Base-by-base conservation (phyloP, 176 grass and related monocot species). In the Olyra latifolia region DNA sequence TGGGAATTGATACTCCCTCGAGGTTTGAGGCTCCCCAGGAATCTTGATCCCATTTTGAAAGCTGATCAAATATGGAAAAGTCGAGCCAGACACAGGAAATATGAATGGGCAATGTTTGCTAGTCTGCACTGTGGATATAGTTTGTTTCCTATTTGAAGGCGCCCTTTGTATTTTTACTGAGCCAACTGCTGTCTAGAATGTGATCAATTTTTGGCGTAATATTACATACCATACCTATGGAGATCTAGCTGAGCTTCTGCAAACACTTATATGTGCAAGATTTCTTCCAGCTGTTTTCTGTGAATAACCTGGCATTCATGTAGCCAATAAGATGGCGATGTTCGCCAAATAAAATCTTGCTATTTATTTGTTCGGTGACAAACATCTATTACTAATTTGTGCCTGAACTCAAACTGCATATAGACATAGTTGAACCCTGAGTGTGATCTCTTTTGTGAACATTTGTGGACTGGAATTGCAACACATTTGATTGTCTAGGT, bases 1-100 rank as follows among this genome's bases (percentile, higher is more conserved):
- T 93, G 91, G 96, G 96, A 69, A 99, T 99, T 6, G 90, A 91
- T 80, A 86, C 90, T 47, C 96, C 96, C 12, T 78, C 88, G 29
- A 92, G 93, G 82, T 99, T 99, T 30, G 93, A 95, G 67, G 81
- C 92, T 78, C 86, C 96, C 27, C 82, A 84, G 63, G 96, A 99
- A 82, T 85, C 91, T 60, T 95, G 80, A 82, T 71, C 56, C 9
- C 59, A 56, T 47, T 38, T 73, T 48, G n/a, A 47, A 52, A 19
- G 25, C 61, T 38, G 50, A 71, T 20, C 42, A 20, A 42, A 79
- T 55, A 16, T 43, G 82, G 66, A 59, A 67, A 76, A 9, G 24
- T 52, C 20, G 7, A 54, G 4, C 45, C 13, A 69, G 58, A 69
- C 27, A 40, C 7, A 48, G 16, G 39, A 27, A 54, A 58, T 40